Evolutionary conservation across 305 asterid species (phyloP).

Genomic region (Caryopteris hybrid): DNA sequence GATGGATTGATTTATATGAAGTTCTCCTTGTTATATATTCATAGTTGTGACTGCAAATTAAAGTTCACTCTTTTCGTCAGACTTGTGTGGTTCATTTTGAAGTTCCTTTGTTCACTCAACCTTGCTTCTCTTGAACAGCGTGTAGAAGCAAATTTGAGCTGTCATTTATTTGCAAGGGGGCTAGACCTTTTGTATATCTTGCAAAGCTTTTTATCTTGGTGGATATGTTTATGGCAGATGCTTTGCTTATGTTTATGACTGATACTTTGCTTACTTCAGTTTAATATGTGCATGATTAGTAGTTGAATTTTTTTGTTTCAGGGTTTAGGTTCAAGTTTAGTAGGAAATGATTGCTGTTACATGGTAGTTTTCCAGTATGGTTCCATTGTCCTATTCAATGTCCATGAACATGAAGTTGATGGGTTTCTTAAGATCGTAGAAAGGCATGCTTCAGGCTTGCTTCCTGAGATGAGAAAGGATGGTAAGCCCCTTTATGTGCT

Average conservation of each 20-base stretch:
- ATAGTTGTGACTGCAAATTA: neutral
- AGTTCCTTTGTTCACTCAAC: neutral
- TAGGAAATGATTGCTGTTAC: slow-evolving; percentile 62
- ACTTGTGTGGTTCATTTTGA: neutral
- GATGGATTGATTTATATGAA: neutral
- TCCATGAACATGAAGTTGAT: slow-evolving; percentile 69
- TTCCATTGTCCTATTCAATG: slow-evolving; percentile 88
- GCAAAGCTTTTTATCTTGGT: neutral
- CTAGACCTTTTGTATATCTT: neutral
- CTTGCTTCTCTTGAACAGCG: neutral
- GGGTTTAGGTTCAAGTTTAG: slow-evolving; percentile 59
- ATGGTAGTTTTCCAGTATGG: slow-evolving; percentile 96
- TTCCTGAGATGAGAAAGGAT: slow-evolving; percentile 83
- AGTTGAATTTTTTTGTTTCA: slow-evolving; percentile 27
- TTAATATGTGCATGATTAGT: neutral
- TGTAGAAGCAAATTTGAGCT: neutral
- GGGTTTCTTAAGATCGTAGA: slow-evolving; percentile 66
- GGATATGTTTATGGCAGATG: neutral
- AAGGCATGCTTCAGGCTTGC: slow-evolving; percentile 67
- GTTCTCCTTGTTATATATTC: neutral
- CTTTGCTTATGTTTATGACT: neutral
- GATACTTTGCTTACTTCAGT: neutral
- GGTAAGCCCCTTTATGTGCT: slow-evolving; percentile 43
- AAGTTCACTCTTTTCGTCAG: neutral
- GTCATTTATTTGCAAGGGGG: neutral